These are phyloP conservation scores for Rhizopogon vulgaris DNA, from an alignment of 768 basidiomycete genomes.

Conservation along the genomic window DNA sequence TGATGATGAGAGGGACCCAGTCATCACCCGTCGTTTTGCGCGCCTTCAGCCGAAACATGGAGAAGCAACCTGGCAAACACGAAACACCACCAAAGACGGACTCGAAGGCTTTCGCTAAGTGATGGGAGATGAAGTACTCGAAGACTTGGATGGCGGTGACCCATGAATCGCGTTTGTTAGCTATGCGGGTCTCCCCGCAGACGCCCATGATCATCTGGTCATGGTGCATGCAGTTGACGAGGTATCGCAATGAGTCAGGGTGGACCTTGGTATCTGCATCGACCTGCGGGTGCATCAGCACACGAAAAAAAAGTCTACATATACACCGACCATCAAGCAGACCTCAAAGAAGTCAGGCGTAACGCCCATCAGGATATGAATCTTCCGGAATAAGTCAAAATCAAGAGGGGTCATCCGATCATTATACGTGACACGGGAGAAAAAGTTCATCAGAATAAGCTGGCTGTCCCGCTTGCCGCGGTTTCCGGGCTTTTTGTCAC, in stretches of 20 bases:
- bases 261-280: constrained; percentile 98
- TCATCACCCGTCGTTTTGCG: constrained; percentile 84
- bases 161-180: constrained; percentile 98
- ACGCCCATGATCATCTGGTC: constrained; percentile 99
- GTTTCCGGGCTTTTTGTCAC: constrained; percentile 94
- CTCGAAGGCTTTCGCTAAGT: constrained; percentile 97
- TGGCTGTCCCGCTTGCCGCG: constrained; percentile 98
- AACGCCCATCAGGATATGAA: constrained; percentile 95
- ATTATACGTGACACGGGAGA: constrained; percentile 98
- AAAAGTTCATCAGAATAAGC: constrained; percentile 99
- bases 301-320: not conserved
- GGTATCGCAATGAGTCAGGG: constrained; percentile 79
- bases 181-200: constrained; percentile 97
- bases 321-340: constrained; percentile 78
- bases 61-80: constrained; percentile 98
- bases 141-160: constrained; percentile 98
- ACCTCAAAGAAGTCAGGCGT: constrained; percentile 99
- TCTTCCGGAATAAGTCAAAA: constrained; percentile 96
- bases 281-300: constrained; percentile 51
- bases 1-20: constrained; percentile 95
- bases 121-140: constrained; percentile 99
- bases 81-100: constrained; percentile 99
- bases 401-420: constrained; percentile 98
- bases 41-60: constrained; percentile 98
- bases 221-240: constrained; percentile 98